Conservation (phyloP, 1,284 basidiomycete species). For the Trametes pubescens region DNA sequence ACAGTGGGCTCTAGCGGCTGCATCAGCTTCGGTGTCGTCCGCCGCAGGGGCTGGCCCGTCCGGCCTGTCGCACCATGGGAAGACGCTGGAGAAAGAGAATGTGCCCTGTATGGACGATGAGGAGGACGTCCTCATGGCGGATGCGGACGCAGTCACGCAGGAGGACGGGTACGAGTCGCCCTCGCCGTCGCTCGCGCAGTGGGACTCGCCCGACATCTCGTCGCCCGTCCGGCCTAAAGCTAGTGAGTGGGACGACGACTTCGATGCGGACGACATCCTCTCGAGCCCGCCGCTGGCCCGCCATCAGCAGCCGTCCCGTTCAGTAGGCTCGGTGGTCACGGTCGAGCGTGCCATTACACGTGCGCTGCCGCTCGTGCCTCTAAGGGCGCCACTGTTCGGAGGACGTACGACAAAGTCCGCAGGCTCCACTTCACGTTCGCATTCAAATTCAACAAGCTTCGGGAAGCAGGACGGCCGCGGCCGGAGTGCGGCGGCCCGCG, state of each 20-base stretch:
- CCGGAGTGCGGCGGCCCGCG: slow-evolving; percentile 33
- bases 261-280: slow-evolving; percentile 66
- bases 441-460: not conserved
- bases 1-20: not conserved
- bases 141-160: slow-evolving; percentile 60
- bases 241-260: slow-evolving; percentile 48
- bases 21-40: slow-evolving; percentile 3
- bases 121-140: slow-evolving; percentile 48
- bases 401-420: slow-evolving; percentile 35
- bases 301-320: slow-evolving; percentile 19
- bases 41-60: slow-evolving; percentile 50
- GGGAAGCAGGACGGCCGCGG: slow-evolving; percentile 19
- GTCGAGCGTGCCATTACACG: slow-evolving; percentile 26
- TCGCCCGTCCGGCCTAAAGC: slow-evolving; percentile 57
- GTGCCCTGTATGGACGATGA: slow-evolving; percentile 43
- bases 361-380: slow-evolving; percentile 25
- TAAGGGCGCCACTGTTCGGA: slow-evolving; percentile 28
- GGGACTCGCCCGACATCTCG: slow-evolving; percentile 66
- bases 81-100: slow-evolving; percentile 53
- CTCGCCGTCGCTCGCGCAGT: slow-evolving; percentile 56
- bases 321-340: slow-evolving; percentile 9
- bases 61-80: slow-evolving; percentile 38
- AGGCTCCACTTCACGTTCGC: slow-evolving; percentile 47
- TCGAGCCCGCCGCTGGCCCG: slow-evolving; percentile 60
- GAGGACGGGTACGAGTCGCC: slow-evolving; percentile 84